A percentile compares a stretch with the other conserved stretches of the same genome.
Evolutionary conservation across 805 yeast species (phyloP).

Genomic region (Hanseniaspora singularis): DNA sequence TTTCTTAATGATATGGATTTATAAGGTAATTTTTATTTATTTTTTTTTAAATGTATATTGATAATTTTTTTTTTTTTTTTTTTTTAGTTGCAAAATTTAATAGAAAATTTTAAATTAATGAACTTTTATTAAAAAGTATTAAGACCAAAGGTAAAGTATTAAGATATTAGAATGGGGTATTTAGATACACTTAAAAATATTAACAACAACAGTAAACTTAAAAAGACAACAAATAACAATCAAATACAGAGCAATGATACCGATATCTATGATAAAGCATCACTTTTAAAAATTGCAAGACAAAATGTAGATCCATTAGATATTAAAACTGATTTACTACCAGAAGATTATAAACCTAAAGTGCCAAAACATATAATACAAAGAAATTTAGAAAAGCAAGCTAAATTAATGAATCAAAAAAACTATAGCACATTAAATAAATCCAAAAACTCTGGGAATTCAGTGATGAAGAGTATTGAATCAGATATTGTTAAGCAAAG

Average conservation of each 20-base stretch:
- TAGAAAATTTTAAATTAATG: too few species aligned
- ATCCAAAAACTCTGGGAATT: neutral
- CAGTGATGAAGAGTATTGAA: conserved; percentile 3
- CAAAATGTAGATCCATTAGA: conserved; percentile 13
- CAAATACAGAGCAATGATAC: neutral
- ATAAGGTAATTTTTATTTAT: too few species aligned
- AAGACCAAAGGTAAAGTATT: neutral
- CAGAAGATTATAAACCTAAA: conserved; percentile 26
- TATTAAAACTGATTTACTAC: conserved; percentile 21
- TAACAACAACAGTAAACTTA: neutral
- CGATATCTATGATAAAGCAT: conserved; percentile 4
- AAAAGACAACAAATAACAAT: neutral
- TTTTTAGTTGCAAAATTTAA: too few species aligned
- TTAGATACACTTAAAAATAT: conserved; percentile 7
- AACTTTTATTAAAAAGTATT: neutral
- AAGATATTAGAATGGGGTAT: conserved; percentile 12
- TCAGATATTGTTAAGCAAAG: conserved; percentile 9
- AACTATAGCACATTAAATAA: conserved; percentile 15
- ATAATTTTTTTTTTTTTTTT: too few species aligned
- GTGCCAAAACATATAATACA: conserved; percentile 7
- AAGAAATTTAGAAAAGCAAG: conserved; percentile 61
- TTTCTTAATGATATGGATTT: conserved; percentile 11
- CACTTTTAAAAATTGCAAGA: neutral
- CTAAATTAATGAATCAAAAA: conserved; percentile 36
- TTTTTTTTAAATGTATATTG: too few species aligned